A percentile compares a stretch with the other conserved stretches of the same genome.
Conservation (phyloP, 768 basidiomycete species). For the Exsudoporus frostii region DNA sequence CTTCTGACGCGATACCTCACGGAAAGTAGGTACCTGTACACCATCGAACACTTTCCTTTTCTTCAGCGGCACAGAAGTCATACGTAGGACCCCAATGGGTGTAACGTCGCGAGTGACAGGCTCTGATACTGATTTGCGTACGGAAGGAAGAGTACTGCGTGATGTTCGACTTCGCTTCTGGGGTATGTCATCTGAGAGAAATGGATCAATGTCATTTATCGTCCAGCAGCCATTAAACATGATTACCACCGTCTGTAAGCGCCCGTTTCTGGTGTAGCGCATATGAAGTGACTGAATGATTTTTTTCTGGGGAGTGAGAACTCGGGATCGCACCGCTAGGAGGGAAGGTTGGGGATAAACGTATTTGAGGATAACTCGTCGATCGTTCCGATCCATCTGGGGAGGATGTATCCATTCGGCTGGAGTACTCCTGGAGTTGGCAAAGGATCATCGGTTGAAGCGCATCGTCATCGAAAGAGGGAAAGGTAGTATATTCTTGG, state of each 20-base stretch:
- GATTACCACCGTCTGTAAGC: slow-evolving; percentile 4
- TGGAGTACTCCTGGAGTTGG: slow-evolving; percentile 18
- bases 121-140: slow-evolving; percentile 28
- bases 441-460: slow-evolving; percentile 9
- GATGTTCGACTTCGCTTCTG: slow-evolving; percentile 24
- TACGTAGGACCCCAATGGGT: slow-evolving; percentile 15
- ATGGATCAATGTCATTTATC: slow-evolving; percentile 6
- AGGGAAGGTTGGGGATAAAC: not conserved
- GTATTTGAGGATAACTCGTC: not conserved
- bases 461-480: not conserved
- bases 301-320: not conserved
- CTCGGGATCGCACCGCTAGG: not conserved
- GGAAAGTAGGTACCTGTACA: slow-evolving; percentile 28
- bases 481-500: slow-evolving; percentile 12
- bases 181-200: slow-evolving; percentile 14
- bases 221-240: not conserved
- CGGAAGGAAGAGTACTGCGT: slow-evolving; percentile 6
- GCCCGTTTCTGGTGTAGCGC: slow-evolving; percentile 10
- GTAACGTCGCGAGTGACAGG: slow-evolving; percentile 26
- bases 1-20: slow-evolving; percentile 14
- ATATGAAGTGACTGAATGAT: not conserved
- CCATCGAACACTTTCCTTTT: slow-evolving; percentile 29
- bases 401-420: not conserved
- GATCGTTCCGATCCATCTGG: not conserved
- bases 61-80: slow-evolving; percentile 22